phyloP scores from a whole-genome alignment of 805 yeast species.

The Debaryomyces castellii region DNA sequence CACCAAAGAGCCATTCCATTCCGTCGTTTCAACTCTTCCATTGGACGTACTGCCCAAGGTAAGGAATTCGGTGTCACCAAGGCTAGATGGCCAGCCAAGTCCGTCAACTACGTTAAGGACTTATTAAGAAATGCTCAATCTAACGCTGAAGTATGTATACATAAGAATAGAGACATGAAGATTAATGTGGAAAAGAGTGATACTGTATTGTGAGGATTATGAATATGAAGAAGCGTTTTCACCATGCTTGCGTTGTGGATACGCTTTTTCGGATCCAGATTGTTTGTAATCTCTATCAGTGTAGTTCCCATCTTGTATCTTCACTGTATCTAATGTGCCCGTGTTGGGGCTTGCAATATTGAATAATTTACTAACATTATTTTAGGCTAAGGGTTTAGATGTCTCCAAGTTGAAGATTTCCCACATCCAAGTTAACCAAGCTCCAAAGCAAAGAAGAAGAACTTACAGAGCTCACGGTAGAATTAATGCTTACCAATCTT shows the following conservation, averaged over 20 bases:
- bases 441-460: conserved; percentile 99
- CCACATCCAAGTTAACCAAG: conserved; percentile 99
- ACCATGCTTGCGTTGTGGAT: not conserved
- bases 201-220: not conserved
- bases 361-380: not conserved
- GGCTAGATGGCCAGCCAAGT: conserved; percentile 99
- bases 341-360: not conserved
- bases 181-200: not conserved
- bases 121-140: conserved; percentile 97
- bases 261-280: not conserved
- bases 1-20: conserved; percentile 99
- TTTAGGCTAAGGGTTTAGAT: conserved; percentile 86
- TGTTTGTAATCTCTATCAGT: not conserved
- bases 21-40: conserved; percentile 95
- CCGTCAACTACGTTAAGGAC: conserved; percentile 92
- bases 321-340: not conserved
- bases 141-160: conserved; percentile 73
- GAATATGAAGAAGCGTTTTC: not conserved
- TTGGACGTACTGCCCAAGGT: conserved; percentile 99
- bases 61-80: conserved; percentile 99
- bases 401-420: conserved; percentile 89
- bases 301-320: not conserved
- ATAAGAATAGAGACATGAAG: not conserved
- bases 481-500: conserved; percentile 98
- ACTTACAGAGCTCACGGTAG: conserved; percentile 99